Evolutionary conservation across 2,329 filamentous ascomycete species (phyloP), one percentile per base, ranked within the genome.

Genomic region (Beauveria sp.): DNA sequence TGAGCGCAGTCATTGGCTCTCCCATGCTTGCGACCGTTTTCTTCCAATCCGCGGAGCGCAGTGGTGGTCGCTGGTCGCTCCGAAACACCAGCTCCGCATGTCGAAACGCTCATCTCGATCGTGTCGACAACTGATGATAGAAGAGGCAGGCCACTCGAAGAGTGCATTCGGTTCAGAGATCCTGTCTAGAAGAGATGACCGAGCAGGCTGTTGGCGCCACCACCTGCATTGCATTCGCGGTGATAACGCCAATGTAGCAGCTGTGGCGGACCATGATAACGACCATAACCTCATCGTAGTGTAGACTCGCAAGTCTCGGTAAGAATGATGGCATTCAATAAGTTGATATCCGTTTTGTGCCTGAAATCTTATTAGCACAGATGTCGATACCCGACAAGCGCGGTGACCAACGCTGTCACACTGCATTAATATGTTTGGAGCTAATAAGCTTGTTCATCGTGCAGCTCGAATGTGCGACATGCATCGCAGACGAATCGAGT

Each of bases 191-290:
- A 20, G 3, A 34, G 46, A 48, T 57, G 54, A 38, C 6, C 4
- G 28, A 31, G 18, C 14, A 45, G 46, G 52, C 57, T 60, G 42
- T 60, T 62, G 59, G 52, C 62, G n/a, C 42, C 48, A 59, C 59
- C 62, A 62, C 48, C 59, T 54, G 62, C 59, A 59, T 64, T 64
- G 62, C 53, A 38, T 38, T 31, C 46, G 62, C 50, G 26, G 43
- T 5, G n/a, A 31, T 60, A 45, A 43, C 45, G 40, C 24, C 48
- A 26, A 22, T 8, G 57, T 60, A 8, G 24, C 38, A 46, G 34
- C 20, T 45, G 31, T 14, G 16, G 57, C 57, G 38, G 48, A n/a
- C 48, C 48, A 34, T n/a, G 46, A 59, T 31, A 28, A 28, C 38
- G 9, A 52, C 18, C n/a, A 40, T 38, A 10, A 26, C 55, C 22